Evolutionary conservation across 495 filamentous ascomycete genomes (phyloP).

Genomic region (Neurospora africana): DNA sequence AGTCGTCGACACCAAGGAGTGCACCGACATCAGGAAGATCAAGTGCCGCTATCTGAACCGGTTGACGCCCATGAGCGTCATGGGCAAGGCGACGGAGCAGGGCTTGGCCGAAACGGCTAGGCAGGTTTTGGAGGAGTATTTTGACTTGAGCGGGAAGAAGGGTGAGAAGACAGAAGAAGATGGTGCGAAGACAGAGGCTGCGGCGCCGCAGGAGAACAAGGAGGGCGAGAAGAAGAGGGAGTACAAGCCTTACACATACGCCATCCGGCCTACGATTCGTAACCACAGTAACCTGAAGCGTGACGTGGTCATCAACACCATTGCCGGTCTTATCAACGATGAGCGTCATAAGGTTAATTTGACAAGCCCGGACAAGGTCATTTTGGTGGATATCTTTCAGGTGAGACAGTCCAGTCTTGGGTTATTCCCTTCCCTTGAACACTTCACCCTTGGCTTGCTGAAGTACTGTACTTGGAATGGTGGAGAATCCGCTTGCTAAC

Average conservation of each 20-base stretch:
- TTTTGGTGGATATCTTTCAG: conserved; percentile 83
- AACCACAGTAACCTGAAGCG: conserved; percentile 67
- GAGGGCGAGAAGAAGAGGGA: conserved; percentile 30
- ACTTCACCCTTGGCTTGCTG: neutral
- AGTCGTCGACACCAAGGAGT: conserved; percentile 50
- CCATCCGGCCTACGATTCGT: conserved; percentile 76
- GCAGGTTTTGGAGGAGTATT: conserved; percentile 60
- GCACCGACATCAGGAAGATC: conserved; percentile 39
- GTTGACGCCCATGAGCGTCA: conserved; percentile 67
- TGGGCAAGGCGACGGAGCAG: conserved; percentile 67
- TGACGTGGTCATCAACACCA: conserved; percentile 63
- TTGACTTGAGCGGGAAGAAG: conserved; percentile 41
- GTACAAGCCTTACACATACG: conserved; percentile 40
- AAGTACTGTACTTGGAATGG: neutral
- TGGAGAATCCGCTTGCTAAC: neutral
- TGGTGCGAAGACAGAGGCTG: conserved; percentile 8
- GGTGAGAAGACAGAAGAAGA: neutral
- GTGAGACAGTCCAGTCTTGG: conserved; percentile 35
- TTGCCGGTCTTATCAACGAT: conserved; percentile 48
- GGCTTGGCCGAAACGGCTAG: conserved; percentile 63
- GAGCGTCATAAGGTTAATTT: conserved; percentile 74
- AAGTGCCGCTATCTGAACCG: conserved; percentile 69
- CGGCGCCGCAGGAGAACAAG: conserved; percentile 22
- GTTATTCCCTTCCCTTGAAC: neutral
- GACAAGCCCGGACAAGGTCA: conserved; percentile 66